Evolutionary conservation across 352 stramenopile genomes (phyloP).

Genomic region (Globisporangium radiosum): DNA sequence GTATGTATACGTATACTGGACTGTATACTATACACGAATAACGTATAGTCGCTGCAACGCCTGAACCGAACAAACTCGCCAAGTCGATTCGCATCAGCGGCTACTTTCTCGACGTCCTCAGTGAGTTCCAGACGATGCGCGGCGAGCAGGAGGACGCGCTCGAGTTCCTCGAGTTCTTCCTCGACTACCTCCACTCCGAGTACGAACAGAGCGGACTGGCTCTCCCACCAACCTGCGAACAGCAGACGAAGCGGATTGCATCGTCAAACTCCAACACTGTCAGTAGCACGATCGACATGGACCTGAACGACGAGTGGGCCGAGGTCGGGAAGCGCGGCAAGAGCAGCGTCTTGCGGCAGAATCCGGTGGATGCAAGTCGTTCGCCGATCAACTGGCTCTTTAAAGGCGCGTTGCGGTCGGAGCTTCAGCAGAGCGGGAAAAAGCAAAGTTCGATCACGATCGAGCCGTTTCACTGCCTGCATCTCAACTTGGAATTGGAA

Average conservation of each 20-base stretch:
- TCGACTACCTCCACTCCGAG: conserved; percentile 78
- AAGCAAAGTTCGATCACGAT: conserved; percentile 80
- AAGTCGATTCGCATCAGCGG: conserved; percentile 75
- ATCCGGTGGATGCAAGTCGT: conserved; percentile 47
- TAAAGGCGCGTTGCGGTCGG: conserved; percentile 71
- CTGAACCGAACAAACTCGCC: conserved; percentile 38
- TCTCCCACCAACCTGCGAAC: conserved; percentile 50
- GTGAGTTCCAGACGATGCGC: conserved; percentile 75
- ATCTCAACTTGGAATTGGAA: conserved; percentile 73
- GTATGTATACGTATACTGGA: too few species aligned
- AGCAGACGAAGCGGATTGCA: conserved; percentile 45
- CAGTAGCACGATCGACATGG: conserved; percentile 4
- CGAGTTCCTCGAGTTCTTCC: conserved; percentile 84
- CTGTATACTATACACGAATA: background rate
- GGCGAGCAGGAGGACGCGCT: conserved; percentile 80
- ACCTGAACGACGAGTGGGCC: conserved; percentile 66
- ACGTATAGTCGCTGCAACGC: background rate
- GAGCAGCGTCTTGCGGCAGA: conserved; percentile 67
- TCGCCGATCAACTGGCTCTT: conserved; percentile 86
- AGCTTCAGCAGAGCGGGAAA: conserved; percentile 66
- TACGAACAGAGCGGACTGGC: conserved; percentile 67
- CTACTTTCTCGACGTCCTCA: conserved; percentile 79
- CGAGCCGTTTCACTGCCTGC: conserved; percentile 82
- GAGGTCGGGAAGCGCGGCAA: conserved; percentile 77
- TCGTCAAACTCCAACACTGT: background rate